Evolutionary conservation across 176 grass and related monocot genomes (phyloP).

Genomic region (Puccinellia tenuiflora): DNA sequence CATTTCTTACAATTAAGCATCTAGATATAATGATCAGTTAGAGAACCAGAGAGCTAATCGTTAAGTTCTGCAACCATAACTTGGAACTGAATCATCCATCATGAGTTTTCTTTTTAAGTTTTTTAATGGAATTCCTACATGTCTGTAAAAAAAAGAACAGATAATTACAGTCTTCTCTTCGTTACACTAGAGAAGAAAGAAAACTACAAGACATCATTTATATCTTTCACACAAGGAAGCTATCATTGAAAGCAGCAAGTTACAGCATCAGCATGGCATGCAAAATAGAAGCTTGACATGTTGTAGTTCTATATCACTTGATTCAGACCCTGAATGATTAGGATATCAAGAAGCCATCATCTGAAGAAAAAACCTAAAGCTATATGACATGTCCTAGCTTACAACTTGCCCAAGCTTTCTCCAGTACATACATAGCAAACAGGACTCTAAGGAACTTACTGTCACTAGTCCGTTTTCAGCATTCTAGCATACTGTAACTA

Average conservation of each 20-base stretch:
- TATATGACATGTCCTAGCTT: background rate
- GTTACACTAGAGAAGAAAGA: background rate
- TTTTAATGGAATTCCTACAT: background rate
- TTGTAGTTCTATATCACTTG: background rate
- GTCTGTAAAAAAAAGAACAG: background rate
- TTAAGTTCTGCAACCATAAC: background rate
- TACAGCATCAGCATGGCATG: background rate
- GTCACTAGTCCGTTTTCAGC: background rate
- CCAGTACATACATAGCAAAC: background rate
- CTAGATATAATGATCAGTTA: background rate
- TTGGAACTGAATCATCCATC: background rate
- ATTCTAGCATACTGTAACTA: background rate
- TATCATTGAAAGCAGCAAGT: background rate
- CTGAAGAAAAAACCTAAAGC: background rate
- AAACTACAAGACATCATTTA: background rate
- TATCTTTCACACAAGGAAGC: background rate
- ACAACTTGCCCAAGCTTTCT: background rate
- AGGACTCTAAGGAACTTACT: background rate
- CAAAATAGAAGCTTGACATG: background rate
- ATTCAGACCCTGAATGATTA: background rate
- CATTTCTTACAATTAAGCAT: background rate
- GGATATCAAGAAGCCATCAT: slow-evolving; percentile 3
- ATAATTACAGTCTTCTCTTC: background rate
- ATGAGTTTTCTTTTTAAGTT: background rate
- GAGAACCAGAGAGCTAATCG: background rate